phyloP scores from a whole-genome alignment of 768 basidiomycete genomes.

The Amanita exitialis region DNA sequence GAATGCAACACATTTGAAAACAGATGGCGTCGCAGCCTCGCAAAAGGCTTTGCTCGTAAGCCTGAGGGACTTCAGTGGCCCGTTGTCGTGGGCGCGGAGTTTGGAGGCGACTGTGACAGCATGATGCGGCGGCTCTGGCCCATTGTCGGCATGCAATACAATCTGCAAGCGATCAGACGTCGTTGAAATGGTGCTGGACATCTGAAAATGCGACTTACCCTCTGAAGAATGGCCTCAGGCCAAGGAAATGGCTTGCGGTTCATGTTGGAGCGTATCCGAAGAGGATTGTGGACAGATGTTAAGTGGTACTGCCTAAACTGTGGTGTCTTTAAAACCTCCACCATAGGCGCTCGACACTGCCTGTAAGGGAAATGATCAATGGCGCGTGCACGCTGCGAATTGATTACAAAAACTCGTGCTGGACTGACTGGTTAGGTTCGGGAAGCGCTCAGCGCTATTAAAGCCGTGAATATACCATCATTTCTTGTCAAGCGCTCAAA shows the following conservation, averaged over 20 bases:
- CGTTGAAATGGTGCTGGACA: background rate
- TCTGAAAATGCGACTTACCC: background rate
- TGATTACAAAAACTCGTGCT: too few species aligned
- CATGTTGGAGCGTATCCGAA: background rate
- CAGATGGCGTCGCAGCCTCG: background rate
- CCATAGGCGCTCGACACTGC: background rate
- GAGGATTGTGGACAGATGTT: background rate
- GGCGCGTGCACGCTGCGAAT: background rate
- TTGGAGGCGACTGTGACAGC: background rate
- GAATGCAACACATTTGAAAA: slow-evolving; percentile 1
- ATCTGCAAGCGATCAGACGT: background rate
- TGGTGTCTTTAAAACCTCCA: background rate
- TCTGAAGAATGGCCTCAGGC: background rate
- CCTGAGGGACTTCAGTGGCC: background rate
- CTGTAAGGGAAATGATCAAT: background rate
- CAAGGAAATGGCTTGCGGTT: background rate
- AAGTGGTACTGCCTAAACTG: background rate
- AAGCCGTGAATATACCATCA: too few species aligned
- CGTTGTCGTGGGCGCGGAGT: background rate
- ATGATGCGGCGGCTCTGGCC: background rate
- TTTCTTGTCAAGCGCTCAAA: too few species aligned
- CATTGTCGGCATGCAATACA: background rate
- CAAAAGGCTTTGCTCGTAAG: background rate
- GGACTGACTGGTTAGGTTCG: too few species aligned
- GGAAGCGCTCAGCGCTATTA: too few species aligned